Conservation (phyloP, 2,329 filamentous ascomycete species). For the Neonectria hederae region DNA sequence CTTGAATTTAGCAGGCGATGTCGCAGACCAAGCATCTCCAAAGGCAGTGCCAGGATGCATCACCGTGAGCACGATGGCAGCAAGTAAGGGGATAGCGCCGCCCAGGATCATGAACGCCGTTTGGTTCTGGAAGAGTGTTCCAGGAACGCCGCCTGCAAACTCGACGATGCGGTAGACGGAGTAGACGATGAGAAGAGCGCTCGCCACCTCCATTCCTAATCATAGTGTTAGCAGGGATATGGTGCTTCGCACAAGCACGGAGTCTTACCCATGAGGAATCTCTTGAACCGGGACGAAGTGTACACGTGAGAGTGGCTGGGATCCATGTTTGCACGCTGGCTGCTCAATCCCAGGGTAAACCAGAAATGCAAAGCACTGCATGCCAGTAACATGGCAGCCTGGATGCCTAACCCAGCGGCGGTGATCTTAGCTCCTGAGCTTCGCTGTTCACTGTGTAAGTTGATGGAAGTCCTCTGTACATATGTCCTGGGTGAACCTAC, state of each 20-base stretch:
- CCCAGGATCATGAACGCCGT: constrained; percentile 51
- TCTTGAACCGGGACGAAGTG: constrained; percentile 53
- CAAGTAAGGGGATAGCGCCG: constrained; percentile 52
- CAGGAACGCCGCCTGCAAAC: constrained; percentile 48
- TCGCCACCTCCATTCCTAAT: constrained; percentile 50
- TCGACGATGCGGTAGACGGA: constrained; percentile 54
- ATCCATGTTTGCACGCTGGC: constrained; percentile 51
- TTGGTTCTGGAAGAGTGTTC: constrained; percentile 51
- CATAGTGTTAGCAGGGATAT: constrained; percentile 16
- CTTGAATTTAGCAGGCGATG: constrained; percentile 45
- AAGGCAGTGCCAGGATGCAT: constrained; percentile 53
- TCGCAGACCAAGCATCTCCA: constrained; percentile 52
- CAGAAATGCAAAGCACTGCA: constrained; percentile 52
- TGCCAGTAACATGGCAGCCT: constrained; percentile 51
- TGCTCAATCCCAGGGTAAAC: constrained; percentile 52
- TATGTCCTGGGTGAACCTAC: constrained; percentile 45
- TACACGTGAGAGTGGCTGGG: constrained; percentile 52
- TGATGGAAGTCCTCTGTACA: not conserved
- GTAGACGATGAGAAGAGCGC: constrained; percentile 51
- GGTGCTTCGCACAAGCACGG: not conserved
- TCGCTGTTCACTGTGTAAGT: constrained; percentile 42
- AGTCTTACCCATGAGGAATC: constrained; percentile 56
- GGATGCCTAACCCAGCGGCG: constrained; percentile 57
- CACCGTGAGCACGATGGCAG: constrained; percentile 47
- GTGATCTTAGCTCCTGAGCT: constrained; percentile 50